Percentiles rank a stretch among this genome's conserved stretches.
These are phyloP conservation scores for Coniosporium uncinatum DNA, from an alignment of 2,329 filamentous ascomycete genomes.

Conservation along the genomic window DNA sequence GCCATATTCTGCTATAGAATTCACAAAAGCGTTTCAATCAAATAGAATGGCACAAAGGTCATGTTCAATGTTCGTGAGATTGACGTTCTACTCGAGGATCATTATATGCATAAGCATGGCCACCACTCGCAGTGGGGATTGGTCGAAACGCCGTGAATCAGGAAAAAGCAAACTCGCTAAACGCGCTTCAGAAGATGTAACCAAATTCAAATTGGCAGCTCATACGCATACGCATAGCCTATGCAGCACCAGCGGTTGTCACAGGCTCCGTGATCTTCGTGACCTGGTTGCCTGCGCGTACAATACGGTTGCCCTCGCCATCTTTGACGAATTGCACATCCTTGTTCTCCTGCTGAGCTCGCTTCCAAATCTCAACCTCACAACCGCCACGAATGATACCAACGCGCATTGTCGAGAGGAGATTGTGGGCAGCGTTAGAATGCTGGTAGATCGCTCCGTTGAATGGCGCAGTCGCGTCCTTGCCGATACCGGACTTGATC, in stretches of 20 bases:
- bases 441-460: slow-evolving; percentile 36
- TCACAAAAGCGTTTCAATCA: too few species aligned
- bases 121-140: too few species aligned
- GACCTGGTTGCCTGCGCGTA: slow-evolving; percentile 80
- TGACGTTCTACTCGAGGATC: too few species aligned
- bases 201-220: too few species aligned
- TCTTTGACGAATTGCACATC: slow-evolving; percentile 78
- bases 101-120: too few species aligned
- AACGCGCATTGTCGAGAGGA: slow-evolving; percentile 34
- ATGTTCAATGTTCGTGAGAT: too few species aligned
- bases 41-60: too few species aligned
- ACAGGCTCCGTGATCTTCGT: slow-evolving; percentile 79
- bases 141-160: too few species aligned
- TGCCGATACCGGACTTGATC: slow-evolving; percentile 32
- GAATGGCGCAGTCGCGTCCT: slow-evolving; percentile 36
- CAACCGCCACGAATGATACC: slow-evolving; percentile 34
- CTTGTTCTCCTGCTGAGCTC: slow-evolving; percentile 47
- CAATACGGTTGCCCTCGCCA: slow-evolving; percentile 72
- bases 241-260: slow-evolving; percentile 80
- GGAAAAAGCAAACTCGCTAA: too few species aligned
- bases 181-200: too few species aligned
- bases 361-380: slow-evolving; percentile 38
- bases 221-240: too few species aligned
- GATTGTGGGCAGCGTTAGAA: slow-evolving; percentile 33
- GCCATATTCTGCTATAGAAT: too few species aligned